These are phyloP conservation scores for Fraxinus anomala DNA, from an alignment of 257 asterid species.

Conservation along the genomic window DNA sequence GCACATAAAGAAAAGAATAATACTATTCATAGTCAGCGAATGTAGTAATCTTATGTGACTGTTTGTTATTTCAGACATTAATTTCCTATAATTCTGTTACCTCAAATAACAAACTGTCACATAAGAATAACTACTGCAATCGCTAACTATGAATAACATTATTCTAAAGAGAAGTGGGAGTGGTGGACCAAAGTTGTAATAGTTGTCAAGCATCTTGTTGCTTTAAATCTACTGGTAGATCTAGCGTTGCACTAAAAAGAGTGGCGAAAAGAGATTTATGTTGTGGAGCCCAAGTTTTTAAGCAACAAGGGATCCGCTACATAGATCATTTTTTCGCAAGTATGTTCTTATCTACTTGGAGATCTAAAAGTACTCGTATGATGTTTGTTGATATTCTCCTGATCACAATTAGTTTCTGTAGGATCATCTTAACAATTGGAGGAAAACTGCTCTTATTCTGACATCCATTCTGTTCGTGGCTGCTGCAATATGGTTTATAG, in stretches of 20 bases:
- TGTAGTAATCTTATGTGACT: too few species aligned
- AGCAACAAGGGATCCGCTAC: neutral
- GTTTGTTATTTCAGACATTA: too few species aligned
- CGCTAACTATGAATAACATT: too few species aligned
- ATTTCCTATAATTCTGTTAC: too few species aligned
- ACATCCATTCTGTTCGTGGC: constrained; percentile 79
- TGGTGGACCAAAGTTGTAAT: too few species aligned
- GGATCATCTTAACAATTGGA: constrained; percentile 90
- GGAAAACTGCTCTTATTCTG: constrained; percentile 70
- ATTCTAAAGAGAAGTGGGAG: too few species aligned
- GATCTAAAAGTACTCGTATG: neutral
- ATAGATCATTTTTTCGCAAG: neutral
- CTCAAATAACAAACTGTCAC: too few species aligned
- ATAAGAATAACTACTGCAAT: too few species aligned
- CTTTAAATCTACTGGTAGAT: neutral
- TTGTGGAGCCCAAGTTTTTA: neutral
- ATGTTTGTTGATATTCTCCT: neutral
- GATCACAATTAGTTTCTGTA: constrained; percentile 34
- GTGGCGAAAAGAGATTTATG: too few species aligned
- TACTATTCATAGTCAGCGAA: too few species aligned
- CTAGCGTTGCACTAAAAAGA: neutral
- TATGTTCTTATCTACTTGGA: neutral
- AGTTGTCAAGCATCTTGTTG: neutral
- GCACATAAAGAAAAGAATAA: too few species aligned
- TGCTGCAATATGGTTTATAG: constrained; percentile 75